Conservation (phyloP, 2,329 filamentous ascomycete species). For the Rhynchosporium graminicola region DNA sequence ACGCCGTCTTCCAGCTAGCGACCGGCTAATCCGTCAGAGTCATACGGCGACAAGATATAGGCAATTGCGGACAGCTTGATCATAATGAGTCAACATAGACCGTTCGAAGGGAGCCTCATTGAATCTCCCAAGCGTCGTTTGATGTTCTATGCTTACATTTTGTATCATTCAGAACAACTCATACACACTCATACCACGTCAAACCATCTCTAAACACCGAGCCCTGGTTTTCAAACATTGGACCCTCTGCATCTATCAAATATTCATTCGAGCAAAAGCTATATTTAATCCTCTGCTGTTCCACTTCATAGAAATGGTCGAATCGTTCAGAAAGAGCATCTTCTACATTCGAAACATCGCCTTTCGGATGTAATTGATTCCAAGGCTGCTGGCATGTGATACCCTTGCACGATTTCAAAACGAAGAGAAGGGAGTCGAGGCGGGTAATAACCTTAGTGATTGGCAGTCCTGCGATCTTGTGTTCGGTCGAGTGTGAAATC, state of each 20-base stretch:
- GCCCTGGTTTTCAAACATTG: conserved; percentile 30
- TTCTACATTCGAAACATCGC: conserved; percentile 50
- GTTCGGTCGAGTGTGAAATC: conserved; percentile 27
- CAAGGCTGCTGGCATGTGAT: conserved; percentile 55
- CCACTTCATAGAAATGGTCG: conserved; percentile 52
- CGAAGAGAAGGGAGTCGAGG: conserved; percentile 58
- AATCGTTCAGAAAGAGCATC: conserved; percentile 51
- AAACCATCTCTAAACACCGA: conserved; percentile 8
- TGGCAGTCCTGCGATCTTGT: conserved; percentile 34
- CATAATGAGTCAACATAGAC: no score
- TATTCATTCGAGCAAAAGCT: conserved; percentile 56
- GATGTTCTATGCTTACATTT: no score
- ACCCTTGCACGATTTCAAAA: conserved; percentile 61
- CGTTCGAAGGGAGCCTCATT: no score
- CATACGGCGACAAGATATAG: neutral
- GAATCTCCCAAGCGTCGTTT: no score
- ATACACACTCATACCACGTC: conserved; percentile 18
- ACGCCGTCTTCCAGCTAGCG: neutral
- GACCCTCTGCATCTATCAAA: conserved; percentile 55
- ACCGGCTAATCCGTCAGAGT: neutral
- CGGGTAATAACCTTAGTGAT: conserved; percentile 47
- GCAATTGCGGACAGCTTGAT: no score
- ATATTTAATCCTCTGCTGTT: conserved; percentile 52
- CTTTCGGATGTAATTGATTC: conserved; percentile 54
- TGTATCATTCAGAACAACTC: no score